Evolutionary conservation across 2,329 filamentous ascomycete genomes (phyloP), one percentile per base, ranked within the genome.

Genomic region (Didymella segeticola): DNA sequence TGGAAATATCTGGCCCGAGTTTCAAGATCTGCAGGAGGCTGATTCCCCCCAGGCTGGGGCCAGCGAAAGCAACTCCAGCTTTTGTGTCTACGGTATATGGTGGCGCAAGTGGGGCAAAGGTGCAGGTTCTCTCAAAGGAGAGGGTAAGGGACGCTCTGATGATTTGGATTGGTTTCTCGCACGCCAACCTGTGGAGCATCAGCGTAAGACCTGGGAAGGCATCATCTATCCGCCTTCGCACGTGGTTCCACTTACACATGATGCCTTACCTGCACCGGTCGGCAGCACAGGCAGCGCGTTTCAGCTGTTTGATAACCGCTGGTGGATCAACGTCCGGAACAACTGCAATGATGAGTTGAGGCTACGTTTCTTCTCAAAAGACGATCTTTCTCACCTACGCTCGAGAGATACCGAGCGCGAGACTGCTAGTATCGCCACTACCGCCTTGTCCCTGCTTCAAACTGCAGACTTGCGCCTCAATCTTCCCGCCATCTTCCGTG

Each of bases 241-340:
- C 36, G 58, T 46, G 54, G 61, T 31, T 20, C n/a, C 37, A 14
- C 26, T 23, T 10, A 39, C 10, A 14, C 31, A 19, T 12, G 39
- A 43, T 14, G 7, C 29, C 20, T 6, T 15, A 2, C 5, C 11
- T 20, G 37, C 36, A 25, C 17, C 22, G 19, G 5, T 5, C 3
- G 19, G n/a, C 19, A 19, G 5, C 4, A 9, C 4, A 5, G 5
- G 17, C 17, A 8, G 17, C 17, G 39, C 33, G 4, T 81, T 74
- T 69, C 70, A 72, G 5, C 74, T 86, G 14, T 86, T 82, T 75
- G 83, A 86, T 61, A 76, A 78, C 39, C 76, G 84, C 17, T 85
- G 76, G 67, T 86, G 84, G 84, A 74, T 86, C 42, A 77, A 75
- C 2, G 49, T 85, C 10, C 63, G 68, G 23, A 74, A 80, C 15